Base-by-base conservation (phyloP, 805 yeast species). In the Saccharomycopsis fibuligera region DNA sequence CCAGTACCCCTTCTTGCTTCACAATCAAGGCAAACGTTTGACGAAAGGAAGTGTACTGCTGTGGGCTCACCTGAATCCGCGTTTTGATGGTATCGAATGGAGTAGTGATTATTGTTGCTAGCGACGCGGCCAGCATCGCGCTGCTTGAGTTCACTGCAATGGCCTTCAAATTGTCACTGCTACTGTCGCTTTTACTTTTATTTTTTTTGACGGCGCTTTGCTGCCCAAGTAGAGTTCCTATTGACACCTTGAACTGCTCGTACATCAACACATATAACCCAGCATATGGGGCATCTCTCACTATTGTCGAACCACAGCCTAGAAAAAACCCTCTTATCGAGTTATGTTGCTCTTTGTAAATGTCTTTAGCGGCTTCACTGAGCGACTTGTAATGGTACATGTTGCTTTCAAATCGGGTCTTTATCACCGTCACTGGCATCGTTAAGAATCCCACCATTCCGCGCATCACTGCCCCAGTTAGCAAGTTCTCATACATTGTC, bases 71-170 rank as follows among this genome's bases (percentile, higher is more conserved):
- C 67, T 91, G 99, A 75, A 93, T 81, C 50, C 96, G 73, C 0
- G 98, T 93, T 62, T 91, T 91, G 30, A 93, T 78, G 0, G 96
- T 86, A 60, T 91, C 99, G 60, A 91, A 91, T 0, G 99, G 99
- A 1, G 95, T 95, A 0, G 99, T 91, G 16, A 86, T 69, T 0
- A 91, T 70, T 1, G 97, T 89, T 1, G 98, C 85, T 8, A 82
- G 59, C 10, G 79, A 69, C 0, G 98, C 95, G 0, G 98, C 86
- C 2, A 71, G 33, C 5, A 84, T 70, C 0, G 98, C 99, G n/a
- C 95, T 75, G 0, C 72, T 49, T 0, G 90, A 73, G 62, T 91
- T 91, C 43, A 86, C 71, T 2, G 76, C 38, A 0, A 88, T 79
- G 0, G 83, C 68, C 44, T 37, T 29, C 4, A 42, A 31, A 44